Percentiles rank a stretch among this genome's conserved stretches.
These are phyloP conservation scores for Hebeloma cylindrosporum DNA, from an alignment of 768 basidiomycete genomes.

Conservation along the genomic window DNA sequence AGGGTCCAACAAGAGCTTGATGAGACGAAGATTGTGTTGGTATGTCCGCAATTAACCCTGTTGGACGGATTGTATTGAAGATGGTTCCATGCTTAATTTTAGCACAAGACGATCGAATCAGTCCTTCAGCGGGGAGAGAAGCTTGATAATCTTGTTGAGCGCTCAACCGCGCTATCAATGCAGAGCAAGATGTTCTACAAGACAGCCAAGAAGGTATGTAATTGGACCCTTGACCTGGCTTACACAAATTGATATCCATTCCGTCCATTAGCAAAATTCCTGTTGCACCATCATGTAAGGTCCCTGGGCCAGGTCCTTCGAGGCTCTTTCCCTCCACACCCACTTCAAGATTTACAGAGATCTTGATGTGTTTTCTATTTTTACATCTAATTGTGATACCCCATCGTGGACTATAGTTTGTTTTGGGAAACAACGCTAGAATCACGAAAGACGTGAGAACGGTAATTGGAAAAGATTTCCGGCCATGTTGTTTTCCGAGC, in stretches of 20 bases:
- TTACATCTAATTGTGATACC: conserved; percentile 23
- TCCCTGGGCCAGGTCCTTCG: not conserved
- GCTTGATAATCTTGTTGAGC: conserved; percentile 92
- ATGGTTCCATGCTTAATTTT: conserved; percentile 7
- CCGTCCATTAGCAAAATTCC: conserved; percentile 81
- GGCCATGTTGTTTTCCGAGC: not conserved
- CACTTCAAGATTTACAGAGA: conserved; percentile 4
- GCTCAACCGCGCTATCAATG: conserved; percentile 82
- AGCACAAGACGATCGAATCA: conserved; percentile 99
- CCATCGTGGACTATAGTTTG: conserved; percentile 9
- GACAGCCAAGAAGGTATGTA: conserved; percentile 94
- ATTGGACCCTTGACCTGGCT: not conserved
- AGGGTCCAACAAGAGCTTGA: conserved; percentile 96
- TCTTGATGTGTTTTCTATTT: conserved; percentile 14
- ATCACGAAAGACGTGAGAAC: conserved; percentile 7
- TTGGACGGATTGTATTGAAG: not conserved
- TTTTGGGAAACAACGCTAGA: too few relatives aligned
- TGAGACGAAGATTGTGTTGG: conserved; percentile 98
- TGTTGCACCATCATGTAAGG: conserved; percentile 85
- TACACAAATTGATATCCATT: conserved; percentile 8
- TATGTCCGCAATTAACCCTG: conserved; percentile 40
- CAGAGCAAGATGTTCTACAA: conserved; percentile 99
- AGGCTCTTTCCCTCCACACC: not conserved
- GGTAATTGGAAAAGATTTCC: conserved; percentile 1
- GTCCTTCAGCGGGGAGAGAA: conserved; percentile 96